phyloP scores from a whole-genome alignment of 768 basidiomycete species.

The Termitomyces eurrhizus region DNA sequence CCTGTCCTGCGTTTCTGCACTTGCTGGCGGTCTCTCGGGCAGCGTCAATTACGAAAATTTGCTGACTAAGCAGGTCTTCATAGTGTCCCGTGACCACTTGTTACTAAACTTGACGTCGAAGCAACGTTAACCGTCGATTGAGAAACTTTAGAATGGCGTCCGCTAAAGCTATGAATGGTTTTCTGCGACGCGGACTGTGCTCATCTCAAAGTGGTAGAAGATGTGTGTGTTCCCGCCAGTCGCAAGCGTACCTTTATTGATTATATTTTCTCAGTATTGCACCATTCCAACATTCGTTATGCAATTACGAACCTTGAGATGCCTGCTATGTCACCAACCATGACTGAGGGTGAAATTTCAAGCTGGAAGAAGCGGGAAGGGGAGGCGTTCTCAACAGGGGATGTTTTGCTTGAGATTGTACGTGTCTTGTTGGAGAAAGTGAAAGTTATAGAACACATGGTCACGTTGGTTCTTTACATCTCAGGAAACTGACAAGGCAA shows the following conservation, averaged over 20 bases:
- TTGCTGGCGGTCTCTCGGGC: not conserved
- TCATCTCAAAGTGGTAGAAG: constrained; percentile 5
- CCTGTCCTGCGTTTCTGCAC: constrained; percentile 1
- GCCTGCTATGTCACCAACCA: constrained; percentile 97
- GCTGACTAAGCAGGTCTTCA: constrained; percentile 12
- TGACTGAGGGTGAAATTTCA: constrained; percentile 92
- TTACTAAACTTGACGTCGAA: not conserved
- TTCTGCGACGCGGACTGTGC: constrained; percentile 9
- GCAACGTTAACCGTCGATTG: not conserved
- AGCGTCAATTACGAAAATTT: constrained; percentile 6
- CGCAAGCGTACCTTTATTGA: not conserved
- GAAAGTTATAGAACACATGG: not conserved
- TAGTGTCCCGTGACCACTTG: constrained; percentile 11
- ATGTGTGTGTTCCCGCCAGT: constrained; percentile 9
- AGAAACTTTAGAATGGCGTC: constrained; percentile 19
- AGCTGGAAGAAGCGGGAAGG: constrained; percentile 90
- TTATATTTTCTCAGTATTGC: constrained; percentile 40
- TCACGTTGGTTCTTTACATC: constrained; percentile 1
- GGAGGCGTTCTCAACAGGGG: constrained; percentile 74
- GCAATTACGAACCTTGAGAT: constrained; percentile 79
- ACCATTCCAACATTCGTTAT: constrained; percentile 42
- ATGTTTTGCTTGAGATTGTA: constrained; percentile 88
- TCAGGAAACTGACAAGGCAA: constrained; percentile 92
- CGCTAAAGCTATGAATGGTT: constrained; percentile 9
- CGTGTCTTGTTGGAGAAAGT: constrained; percentile 23